Base-by-base conservation (phyloP, 352 stramenopile genomes). In the Globisporangium sylvaticum region DNA sequence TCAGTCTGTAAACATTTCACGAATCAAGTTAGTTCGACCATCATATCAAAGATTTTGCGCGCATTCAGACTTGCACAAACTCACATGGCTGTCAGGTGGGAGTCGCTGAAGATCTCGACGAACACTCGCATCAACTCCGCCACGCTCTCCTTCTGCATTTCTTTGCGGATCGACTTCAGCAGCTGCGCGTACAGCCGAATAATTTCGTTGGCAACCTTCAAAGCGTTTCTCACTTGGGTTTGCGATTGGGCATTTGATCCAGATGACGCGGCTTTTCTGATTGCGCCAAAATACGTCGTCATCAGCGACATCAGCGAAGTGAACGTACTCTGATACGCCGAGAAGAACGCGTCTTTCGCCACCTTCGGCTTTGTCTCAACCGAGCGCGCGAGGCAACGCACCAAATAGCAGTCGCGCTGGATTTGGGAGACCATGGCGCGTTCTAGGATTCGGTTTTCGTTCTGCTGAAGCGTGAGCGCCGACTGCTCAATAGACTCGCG, bases 121-220 rank as follows among this genome's bases (percentile, higher is more conserved):
- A 94, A 92, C 18, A 84, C 79, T 48, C 72, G 77, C 76, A 94
- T 92, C 55, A 92, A 81, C 24, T 88, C 80, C 1, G 72, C 76
- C 24, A 94, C 83, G 0, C 71, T 83, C 0, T 91, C 83, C 62
- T 90, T 92, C 22, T 81, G 81, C 81, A 94, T 91, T 66, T 94
- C 84, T 71, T 91, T 92, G 2, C 86, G 86, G 25, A 94, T 83
- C 7, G 86, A 92, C 59, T 91, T 88, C 25, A 94, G 80, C 44
- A 92, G 48, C 31, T 94, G 84, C 4, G 83, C 82, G 44, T 94
- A 92, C 25, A 92, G 62, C 50, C 83, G 79, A 46, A 92, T 76
- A 50, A 92, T 88, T 57, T 92, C 86, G 67, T 92, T 91, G n/a
- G 91, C 78, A 6, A 92, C 84, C 63, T 88, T 86, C 18, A 92